Conservation (phyloP, 2,329 filamentous ascomycete genomes). For the Cladosporium phlei region DNA sequence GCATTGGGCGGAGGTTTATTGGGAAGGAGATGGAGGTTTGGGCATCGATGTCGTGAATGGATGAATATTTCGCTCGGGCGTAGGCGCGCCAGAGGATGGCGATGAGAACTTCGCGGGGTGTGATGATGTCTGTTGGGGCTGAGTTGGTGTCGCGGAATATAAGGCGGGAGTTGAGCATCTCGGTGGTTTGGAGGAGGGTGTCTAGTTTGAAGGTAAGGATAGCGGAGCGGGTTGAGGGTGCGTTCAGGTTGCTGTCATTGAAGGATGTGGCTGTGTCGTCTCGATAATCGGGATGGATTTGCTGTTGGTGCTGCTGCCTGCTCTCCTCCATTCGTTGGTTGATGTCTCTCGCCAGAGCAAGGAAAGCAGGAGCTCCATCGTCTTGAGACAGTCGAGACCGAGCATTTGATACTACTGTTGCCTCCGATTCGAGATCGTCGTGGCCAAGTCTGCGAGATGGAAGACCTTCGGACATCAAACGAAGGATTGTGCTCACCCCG, state of each 20-base stretch:
- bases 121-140: neutral
- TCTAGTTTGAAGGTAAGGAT: conserved; percentile 19
- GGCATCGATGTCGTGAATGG: neutral
- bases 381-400: conserved; percentile 5
- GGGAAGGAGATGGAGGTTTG: conserved; percentile 9
- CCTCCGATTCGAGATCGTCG: conserved; percentile 14
- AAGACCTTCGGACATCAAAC: conserved; percentile 17
- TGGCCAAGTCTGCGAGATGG: conserved; percentile 8
- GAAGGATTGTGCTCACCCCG: conserved; percentile 17
- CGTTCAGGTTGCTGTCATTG: neutral
- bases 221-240: neutral
- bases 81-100: conserved; percentile 22
- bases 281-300: neutral
- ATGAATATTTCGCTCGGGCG: conserved; percentile 14
- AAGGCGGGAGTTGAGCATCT: conserved; percentile 18
- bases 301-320: neutral
- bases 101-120: conserved; percentile 16
- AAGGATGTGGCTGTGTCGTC: neutral
- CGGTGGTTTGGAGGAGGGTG: conserved; percentile 13
- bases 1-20: conserved; percentile 15
- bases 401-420: neutral
- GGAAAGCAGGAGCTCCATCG: neutral
- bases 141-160: neutral
- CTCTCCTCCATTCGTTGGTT: neutral
- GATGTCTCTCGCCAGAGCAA: conserved; percentile 1